Percentiles rank a stretch among this genome's conserved stretches.
Evolutionary conservation across 2,329 filamentous ascomycete genomes (phyloP).

Genomic region (Paecilomyces fulvus): DNA sequence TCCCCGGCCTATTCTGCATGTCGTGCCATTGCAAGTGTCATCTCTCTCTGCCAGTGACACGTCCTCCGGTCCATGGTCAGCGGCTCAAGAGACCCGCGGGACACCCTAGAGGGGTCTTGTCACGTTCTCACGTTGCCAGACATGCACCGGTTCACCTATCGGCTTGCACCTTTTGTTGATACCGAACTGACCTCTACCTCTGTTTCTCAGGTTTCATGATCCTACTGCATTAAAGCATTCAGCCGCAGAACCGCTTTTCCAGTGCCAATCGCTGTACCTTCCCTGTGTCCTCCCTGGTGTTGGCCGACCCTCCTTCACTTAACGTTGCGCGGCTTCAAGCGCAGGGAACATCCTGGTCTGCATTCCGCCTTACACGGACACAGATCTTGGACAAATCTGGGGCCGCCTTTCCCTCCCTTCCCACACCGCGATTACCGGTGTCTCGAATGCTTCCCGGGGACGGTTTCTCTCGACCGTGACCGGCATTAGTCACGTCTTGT

Average conservation of each 20-base stretch:
- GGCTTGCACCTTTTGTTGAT: background rate
- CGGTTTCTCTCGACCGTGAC: background rate
- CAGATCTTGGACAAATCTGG: background rate
- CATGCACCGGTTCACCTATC: background rate
- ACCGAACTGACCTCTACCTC: background rate
- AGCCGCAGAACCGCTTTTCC: background rate
- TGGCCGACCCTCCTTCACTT: background rate
- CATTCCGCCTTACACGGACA: background rate
- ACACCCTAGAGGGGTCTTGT: background rate
- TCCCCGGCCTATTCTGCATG: background rate
- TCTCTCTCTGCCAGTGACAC: background rate
- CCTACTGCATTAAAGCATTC: background rate
- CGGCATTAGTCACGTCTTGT: background rate
- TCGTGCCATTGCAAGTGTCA: background rate
- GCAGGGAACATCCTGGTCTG: background rate
- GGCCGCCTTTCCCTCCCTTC: background rate
- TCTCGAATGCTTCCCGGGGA: background rate
- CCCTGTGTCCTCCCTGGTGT: background rate
- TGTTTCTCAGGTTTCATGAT: background rate
- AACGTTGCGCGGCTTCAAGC: background rate
- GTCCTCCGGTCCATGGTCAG: background rate
- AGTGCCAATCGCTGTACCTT: background rate
- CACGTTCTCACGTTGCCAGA: background rate
- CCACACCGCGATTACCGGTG: background rate
- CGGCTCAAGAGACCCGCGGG: background rate